Evolutionary conservation across 2,329 filamentous ascomycete genomes (phyloP).

Genomic region (Xylariaceae sp.): DNA sequence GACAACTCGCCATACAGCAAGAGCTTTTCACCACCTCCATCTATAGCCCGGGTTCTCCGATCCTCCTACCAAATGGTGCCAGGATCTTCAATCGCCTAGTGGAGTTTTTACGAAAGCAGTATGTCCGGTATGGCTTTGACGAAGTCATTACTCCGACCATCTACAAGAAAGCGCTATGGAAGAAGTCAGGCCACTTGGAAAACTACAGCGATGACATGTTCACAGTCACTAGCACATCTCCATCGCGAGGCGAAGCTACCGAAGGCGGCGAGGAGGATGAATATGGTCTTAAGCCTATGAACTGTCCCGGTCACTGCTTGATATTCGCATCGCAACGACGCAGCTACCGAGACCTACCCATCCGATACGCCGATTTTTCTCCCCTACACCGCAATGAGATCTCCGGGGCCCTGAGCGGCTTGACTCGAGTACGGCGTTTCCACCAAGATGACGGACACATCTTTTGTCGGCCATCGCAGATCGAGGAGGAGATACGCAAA

Average conservation of each 20-base stretch:
- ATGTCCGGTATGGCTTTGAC: constrained; percentile 82
- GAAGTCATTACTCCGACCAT: constrained; percentile 91
- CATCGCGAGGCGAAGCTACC: constrained; percentile 44
- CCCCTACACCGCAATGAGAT: constrained; percentile 95
- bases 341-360: constrained; percentile 88
- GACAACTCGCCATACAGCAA: constrained; percentile 67
- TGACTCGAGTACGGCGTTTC: constrained; percentile 92
- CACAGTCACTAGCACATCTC: constrained; percentile 68
- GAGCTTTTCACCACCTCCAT: constrained; percentile 79
- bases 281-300: constrained; percentile 90
- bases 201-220: constrained; percentile 96
- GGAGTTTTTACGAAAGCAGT: constrained; percentile 81
- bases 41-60: constrained; percentile 84
- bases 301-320: constrained; percentile 92
- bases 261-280: constrained; percentile 41
- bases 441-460: constrained; percentile 97
- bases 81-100: constrained; percentile 84
- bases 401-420: constrained; percentile 85
- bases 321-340: constrained; percentile 84
- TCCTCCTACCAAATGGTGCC: constrained; percentile 82
- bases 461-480: constrained; percentile 71
- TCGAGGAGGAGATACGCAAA: constrained; percentile 67
- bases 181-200: constrained; percentile 83
- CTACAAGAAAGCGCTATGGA: constrained; percentile 88
- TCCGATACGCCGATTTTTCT: constrained; percentile 94